Percentiles rank a stretch among this genome's conserved stretches.
Evolutionary conservation across 805 yeast genomes (phyloP).

Genomic region (Yarrowia sp.): DNA sequence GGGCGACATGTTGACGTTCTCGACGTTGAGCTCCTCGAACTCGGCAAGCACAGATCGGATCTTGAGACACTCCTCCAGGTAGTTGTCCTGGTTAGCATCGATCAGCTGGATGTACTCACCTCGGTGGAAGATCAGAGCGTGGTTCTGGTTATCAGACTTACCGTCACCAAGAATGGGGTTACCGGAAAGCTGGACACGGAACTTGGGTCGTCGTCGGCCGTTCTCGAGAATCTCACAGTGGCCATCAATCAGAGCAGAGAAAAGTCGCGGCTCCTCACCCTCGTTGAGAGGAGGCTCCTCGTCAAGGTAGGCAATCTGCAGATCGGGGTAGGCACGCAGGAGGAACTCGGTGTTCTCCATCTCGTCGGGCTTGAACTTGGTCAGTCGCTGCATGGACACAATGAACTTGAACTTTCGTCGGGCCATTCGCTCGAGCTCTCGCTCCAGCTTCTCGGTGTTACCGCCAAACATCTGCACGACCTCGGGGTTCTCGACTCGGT

Average conservation of each 20-base stretch:
- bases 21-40: slow-evolving; percentile 73
- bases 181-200: slow-evolving; percentile 76
- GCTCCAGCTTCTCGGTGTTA: slow-evolving; percentile 92
- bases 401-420: slow-evolving; percentile 75
- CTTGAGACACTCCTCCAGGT: slow-evolving; percentile 89
- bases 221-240: slow-evolving; percentile 55
- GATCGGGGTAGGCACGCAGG: slow-evolving; percentile 68
- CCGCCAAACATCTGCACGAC: slow-evolving; percentile 97
- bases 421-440: slow-evolving; percentile 85
- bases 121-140: slow-evolving; percentile 78
- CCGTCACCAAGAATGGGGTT: slow-evolving; percentile 97
- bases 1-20: slow-evolving; percentile 47
- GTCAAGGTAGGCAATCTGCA: slow-evolving; percentile 83
- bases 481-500: slow-evolving; percentile 93
- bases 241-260: slow-evolving; percentile 69
- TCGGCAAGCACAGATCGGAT: slow-evolving; percentile 84
- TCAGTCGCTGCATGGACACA: slow-evolving; percentile 84
- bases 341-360: slow-evolving; percentile 63
- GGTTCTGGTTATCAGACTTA: slow-evolving; percentile 92
- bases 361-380: slow-evolving; percentile 64
- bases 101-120: slow-evolving; percentile 94
- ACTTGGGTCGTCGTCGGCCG: slow-evolving; percentile 59
- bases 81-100: slow-evolving; percentile 96
- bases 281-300: slow-evolving; percentile 72
- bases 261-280: slow-evolving; percentile 49